Evolutionary conservation across 768 basidiomycete genomes (phyloP).

Genomic region (Chalciporus piperatus): DNA sequence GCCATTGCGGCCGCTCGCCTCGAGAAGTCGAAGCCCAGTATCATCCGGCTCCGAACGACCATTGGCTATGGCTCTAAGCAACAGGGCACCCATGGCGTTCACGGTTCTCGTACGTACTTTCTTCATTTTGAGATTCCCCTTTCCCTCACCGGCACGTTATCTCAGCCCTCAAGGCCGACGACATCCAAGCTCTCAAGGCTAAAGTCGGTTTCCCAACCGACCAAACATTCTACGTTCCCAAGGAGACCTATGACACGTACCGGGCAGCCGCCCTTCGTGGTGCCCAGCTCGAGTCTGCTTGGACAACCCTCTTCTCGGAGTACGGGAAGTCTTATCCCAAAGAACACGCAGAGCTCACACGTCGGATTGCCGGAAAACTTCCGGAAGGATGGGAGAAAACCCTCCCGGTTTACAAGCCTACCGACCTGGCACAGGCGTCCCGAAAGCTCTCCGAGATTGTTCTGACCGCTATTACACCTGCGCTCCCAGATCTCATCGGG

Average conservation of each 20-base stretch:
- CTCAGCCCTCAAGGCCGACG: slow-evolving; percentile 88
- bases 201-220: slow-evolving; percentile 82
- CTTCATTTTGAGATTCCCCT: not conserved
- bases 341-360: slow-evolving; percentile 82
- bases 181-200: slow-evolving; percentile 77
- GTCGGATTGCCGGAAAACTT: slow-evolving; percentile 80
- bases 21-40: slow-evolving; percentile 79
- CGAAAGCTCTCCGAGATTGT: slow-evolving; percentile 93
- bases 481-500: slow-evolving; percentile 81
- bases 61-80: slow-evolving; percentile 93
- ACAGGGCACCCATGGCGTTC: slow-evolving; percentile 92
- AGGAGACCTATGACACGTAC: slow-evolving; percentile 70
- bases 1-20: slow-evolving; percentile 76
- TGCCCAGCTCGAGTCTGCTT: slow-evolving; percentile 67
- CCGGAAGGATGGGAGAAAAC: slow-evolving; percentile 84
- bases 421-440: slow-evolving; percentile 83
- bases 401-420: slow-evolving; percentile 81
- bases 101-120: slow-evolving; percentile 76
- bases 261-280: slow-evolving; percentile 66
- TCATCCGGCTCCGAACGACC: slow-evolving; percentile 83
- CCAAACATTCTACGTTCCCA: slow-evolving; percentile 73
- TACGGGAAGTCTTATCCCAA: slow-evolving; percentile 79
- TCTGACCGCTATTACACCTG: slow-evolving; percentile 69
- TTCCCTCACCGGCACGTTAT: slow-evolving; percentile 5
- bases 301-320: slow-evolving; percentile 63